These are phyloP conservation scores for Piper longum DNA, from an alignment of 164 flowering plant species.

Conservation along the genomic window DNA sequence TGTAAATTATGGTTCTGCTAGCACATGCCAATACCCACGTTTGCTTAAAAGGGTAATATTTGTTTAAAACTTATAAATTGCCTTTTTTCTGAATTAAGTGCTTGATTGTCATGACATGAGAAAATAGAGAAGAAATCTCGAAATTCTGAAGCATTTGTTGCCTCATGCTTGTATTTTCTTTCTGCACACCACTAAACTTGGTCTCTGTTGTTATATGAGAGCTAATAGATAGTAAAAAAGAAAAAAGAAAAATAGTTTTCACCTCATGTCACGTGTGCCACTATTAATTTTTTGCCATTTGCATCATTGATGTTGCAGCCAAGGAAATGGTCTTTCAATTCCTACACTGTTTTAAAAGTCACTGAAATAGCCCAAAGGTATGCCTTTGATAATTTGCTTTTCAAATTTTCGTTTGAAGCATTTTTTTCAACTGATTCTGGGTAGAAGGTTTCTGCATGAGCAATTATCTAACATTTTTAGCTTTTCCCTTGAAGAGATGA, in stretches of 20 bases:
- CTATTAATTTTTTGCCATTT: background rate
- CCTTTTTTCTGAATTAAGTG: background rate
- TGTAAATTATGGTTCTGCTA: constrained; percentile 81
- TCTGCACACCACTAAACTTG: no score
- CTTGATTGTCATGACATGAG: no score
- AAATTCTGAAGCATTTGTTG: background rate
- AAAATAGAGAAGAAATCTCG: background rate
- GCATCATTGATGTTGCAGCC: constrained; percentile 46
- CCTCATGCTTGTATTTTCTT: background rate
- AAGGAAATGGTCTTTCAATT: constrained; percentile 79
- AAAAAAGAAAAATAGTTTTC: no score
- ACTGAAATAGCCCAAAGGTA: constrained; percentile 84
- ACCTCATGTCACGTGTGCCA: no score
- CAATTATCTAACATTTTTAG: no score
- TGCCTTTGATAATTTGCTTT: background rate
- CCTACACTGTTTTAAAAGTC: constrained; percentile 64
- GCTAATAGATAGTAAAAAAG: no score
- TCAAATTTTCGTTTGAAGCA: background rate
- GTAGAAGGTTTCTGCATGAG: no score
- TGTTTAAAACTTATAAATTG: background rate
- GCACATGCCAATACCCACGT: constrained; percentile 75
- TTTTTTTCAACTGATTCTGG: background rate
- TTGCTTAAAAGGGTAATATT: constrained; percentile 50
- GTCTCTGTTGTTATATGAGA: no score
- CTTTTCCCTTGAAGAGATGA: no score